Conservation (phyloP, 2,329 filamentous ascomycete species). For the Alternaria triticimaculans region DNA sequence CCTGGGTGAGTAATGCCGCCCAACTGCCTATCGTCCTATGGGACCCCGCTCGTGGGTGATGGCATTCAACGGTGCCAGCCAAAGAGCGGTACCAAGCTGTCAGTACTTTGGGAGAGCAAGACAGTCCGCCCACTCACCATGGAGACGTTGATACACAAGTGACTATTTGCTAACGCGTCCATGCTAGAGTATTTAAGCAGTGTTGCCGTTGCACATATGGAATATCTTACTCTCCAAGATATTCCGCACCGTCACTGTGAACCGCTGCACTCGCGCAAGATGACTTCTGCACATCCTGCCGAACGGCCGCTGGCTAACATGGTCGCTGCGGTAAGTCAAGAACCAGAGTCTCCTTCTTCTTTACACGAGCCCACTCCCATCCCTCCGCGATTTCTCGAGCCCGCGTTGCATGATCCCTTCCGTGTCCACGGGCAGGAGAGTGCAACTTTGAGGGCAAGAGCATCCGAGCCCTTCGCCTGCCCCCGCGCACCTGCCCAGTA, state of each 20-base stretch:
- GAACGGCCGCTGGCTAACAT: slow-evolving; percentile 31
- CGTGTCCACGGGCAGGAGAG: neutral
- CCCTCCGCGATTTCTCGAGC: slow-evolving; percentile 1
- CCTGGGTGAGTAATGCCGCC: slow-evolving; percentile 12
- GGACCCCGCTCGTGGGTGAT: slow-evolving; percentile 7
- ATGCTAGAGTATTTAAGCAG: slow-evolving; percentile 19
- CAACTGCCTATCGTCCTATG: neutral
- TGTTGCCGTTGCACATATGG: slow-evolving; percentile 30
- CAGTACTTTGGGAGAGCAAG: slow-evolving; percentile 13
- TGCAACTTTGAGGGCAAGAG: neutral
- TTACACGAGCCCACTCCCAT: neutral
- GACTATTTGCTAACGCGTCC: slow-evolving; percentile 5
- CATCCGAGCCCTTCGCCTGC: neutral
- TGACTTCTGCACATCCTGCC: slow-evolving; percentile 34
- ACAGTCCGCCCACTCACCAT: slow-evolving; percentile 8
- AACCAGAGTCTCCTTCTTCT: slow-evolving; percentile 11
- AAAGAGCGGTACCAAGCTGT: slow-evolving; percentile 16
- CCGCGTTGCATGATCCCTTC: slow-evolving; percentile 5
- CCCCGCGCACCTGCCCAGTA: neutral
- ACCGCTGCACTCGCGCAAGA: slow-evolving; percentile 35
- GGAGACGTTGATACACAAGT: slow-evolving; percentile 3
- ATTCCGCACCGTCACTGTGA: slow-evolving; percentile 44
- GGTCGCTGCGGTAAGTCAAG: slow-evolving; percentile 41
- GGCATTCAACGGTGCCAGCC: slow-evolving; percentile 12
- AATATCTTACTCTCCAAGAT: slow-evolving; percentile 50